These are phyloP conservation scores for Auxenochlorella pyrenoidosa DNA, from an alignment of 139 green algal genomes.

Conservation along the genomic window DNA sequence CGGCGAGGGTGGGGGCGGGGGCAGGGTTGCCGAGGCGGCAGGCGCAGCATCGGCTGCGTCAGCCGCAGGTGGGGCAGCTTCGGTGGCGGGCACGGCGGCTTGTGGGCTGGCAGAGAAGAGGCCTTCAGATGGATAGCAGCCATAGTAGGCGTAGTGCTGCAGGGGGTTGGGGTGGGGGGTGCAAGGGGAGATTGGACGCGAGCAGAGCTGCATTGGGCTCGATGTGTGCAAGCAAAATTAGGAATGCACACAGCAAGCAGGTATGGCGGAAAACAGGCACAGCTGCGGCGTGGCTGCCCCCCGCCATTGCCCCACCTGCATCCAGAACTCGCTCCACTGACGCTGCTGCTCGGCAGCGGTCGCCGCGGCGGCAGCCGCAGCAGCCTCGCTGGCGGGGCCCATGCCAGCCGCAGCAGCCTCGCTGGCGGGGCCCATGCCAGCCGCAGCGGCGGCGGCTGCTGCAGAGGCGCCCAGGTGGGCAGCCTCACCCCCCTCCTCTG, in stretches of 20 bases:
- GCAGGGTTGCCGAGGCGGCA: neutral
- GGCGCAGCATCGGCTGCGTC: neutral
- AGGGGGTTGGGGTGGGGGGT: neutral
- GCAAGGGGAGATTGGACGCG: too few relatives aligned
- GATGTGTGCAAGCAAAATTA: too few relatives aligned
- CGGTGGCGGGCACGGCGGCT: neutral
- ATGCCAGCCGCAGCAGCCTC: neutral
- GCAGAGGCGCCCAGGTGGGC: neutral
- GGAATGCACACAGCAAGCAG: too few relatives aligned
- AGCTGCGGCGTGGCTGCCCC: too few relatives aligned
- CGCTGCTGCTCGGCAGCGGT: conserved; percentile 13
- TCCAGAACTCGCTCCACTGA: conserved; percentile 33
- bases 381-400: neutral
- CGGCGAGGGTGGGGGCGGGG: conserved; percentile 14
- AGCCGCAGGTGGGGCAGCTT: neutral
- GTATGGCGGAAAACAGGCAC: too few relatives aligned
- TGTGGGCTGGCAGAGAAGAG: neutral
- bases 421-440: neutral
- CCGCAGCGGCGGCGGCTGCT: neutral
- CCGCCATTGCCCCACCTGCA: conserved; percentile 3
- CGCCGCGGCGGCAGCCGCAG: neutral
- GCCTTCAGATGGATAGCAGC: conserved; percentile 9
- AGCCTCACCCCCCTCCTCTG: neutral
- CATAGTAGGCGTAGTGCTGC: conserved; percentile 31
- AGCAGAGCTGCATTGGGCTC: too few relatives aligned